phyloP scores from a whole-genome alignment of 805 yeast species.

The Candida chilensis region DNA sequence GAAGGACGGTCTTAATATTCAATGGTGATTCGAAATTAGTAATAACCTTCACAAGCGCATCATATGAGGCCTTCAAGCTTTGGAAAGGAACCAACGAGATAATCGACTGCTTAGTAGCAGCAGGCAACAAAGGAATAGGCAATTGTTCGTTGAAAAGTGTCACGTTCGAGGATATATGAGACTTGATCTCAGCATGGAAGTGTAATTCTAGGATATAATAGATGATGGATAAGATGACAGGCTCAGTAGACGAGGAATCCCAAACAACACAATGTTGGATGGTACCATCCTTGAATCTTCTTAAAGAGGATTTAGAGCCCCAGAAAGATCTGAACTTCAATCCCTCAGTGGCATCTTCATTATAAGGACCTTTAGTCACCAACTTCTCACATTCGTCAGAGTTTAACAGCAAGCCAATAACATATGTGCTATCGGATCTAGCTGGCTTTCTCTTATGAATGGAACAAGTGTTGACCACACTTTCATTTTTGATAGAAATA shows the following conservation, averaged over 20 bases:
- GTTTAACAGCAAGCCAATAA: conserved; percentile 63
- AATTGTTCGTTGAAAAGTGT: conserved; percentile 37
- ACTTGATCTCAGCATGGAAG: conserved; percentile 34
- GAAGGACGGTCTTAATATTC: conserved; percentile 58
- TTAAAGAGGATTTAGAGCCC: conserved; percentile 78
- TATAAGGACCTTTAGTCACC: conserved; percentile 80
- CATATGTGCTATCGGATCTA: conserved; percentile 14
- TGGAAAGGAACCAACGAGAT: conserved; percentile 19
- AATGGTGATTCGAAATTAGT: conserved; percentile 53
- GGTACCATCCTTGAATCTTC: conserved; percentile 89
- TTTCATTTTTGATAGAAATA: conserved; percentile 21
- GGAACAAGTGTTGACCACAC: conserved; percentile 18
- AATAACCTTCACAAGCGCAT: conserved; percentile 37
- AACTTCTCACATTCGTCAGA: conserved; percentile 69
- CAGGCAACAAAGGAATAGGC: conserved; percentile 54
- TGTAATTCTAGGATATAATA: conserved; percentile 59
- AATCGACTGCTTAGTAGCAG: conserved; percentile 44
- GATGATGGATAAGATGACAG: conserved; percentile 58
- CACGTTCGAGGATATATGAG: conserved; percentile 24
- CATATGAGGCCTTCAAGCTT: conserved; percentile 32
- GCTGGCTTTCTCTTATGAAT: conserved; percentile 46
- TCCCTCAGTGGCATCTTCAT: conserved; percentile 44
- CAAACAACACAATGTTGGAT: conserved; percentile 90
- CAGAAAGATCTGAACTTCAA: conserved; percentile 73
- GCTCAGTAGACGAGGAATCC: conserved; percentile 45